These are phyloP conservation scores for Didymella arachidicola DNA, from an alignment of 2,329 filamentous ascomycete species.

Conservation along the genomic window DNA sequence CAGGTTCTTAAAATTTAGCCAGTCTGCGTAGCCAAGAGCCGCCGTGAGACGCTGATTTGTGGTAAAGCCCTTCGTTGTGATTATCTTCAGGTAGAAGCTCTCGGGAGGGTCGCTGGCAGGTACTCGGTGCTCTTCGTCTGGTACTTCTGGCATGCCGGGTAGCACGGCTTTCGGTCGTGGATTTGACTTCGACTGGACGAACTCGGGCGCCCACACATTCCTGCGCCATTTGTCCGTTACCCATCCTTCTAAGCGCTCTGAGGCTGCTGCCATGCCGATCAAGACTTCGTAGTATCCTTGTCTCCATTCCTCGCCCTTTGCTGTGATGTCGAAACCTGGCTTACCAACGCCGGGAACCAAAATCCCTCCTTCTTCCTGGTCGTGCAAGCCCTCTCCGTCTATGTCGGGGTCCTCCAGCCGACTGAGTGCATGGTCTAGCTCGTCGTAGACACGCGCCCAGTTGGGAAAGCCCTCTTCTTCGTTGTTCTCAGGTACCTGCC, in stretches of 20 bases:
- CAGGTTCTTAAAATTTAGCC: slow-evolving; percentile 78
- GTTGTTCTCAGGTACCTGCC: slow-evolving; percentile 61
- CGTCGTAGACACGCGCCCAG: slow-evolving; percentile 72
- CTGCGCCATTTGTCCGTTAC: slow-evolving; percentile 69
- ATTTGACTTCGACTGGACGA: slow-evolving; percentile 84
- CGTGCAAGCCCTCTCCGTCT: slow-evolving; percentile 72
- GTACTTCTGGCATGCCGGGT: slow-evolving; percentile 68
- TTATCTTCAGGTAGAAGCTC: slow-evolving; percentile 79
- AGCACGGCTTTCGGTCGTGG: slow-evolving; percentile 78
- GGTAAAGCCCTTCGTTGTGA: slow-evolving; percentile 81
- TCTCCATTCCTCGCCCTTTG: slow-evolving; percentile 83
- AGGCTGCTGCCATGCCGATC: slow-evolving; percentile 76
- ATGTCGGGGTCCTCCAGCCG: slow-evolving; percentile 72
- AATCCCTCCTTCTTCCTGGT: slow-evolving; percentile 63
- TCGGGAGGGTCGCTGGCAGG: slow-evolving; percentile 72
- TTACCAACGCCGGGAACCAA: slow-evolving; percentile 45
- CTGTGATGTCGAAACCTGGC: slow-evolving; percentile 72
- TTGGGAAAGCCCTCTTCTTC: slow-evolving; percentile 69
- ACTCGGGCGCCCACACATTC: slow-evolving; percentile 73
- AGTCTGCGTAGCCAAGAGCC: slow-evolving; percentile 82
- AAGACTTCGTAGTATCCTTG: slow-evolving; percentile 84
- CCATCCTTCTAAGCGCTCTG: slow-evolving; percentile 84
- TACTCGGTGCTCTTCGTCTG: slow-evolving; percentile 78
- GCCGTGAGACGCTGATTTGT: slow-evolving; percentile 82
- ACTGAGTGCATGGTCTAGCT: slow-evolving; percentile 66